Evolutionary conservation across 192 early-diverging fungal genomes (phyloP).

Genomic region (Coemansia sp.): DNA sequence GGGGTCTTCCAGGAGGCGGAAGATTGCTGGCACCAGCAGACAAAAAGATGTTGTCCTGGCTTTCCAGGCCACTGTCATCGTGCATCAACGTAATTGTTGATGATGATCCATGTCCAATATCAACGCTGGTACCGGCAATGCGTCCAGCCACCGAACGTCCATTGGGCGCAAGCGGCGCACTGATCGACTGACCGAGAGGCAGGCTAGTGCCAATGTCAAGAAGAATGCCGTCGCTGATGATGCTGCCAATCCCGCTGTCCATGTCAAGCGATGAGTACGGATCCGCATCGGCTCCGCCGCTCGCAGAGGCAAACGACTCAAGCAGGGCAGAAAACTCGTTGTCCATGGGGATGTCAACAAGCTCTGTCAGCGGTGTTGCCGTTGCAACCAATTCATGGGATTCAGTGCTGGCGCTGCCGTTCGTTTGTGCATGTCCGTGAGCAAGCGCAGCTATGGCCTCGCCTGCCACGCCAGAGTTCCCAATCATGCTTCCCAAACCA

Average conservation of each 20-base stretch:
- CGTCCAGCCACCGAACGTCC: conserved; percentile 18
- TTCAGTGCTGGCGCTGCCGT: background rate
- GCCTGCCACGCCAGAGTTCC: background rate
- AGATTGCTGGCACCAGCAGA: background rate
- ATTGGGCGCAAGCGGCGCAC: conserved; percentile 18
- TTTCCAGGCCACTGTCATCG: conserved; percentile 31
- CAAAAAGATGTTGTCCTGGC: conserved; percentile 13
- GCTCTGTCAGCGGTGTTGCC: conserved; percentile 26
- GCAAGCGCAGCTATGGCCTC: conserved; percentile 3
- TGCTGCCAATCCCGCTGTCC: conserved; percentile 19
- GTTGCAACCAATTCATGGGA: conserved; percentile 5
- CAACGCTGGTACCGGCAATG: conserved; percentile 4
- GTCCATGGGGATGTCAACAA: conserved; percentile 34
- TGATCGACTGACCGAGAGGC: conserved; percentile 13
- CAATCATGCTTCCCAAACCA: conserved; percentile 8
- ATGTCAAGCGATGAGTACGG: conserved; percentile 31
- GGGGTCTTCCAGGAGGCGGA: conserved; percentile 24
- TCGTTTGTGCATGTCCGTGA: background rate
- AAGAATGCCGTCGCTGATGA: conserved; percentile 27
- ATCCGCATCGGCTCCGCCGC: conserved; percentile 18
- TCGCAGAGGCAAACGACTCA: conserved; percentile 42
- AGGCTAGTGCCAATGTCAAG: conserved; percentile 14
- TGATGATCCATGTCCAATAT: conserved; percentile 40
- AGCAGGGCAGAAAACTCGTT: conserved; percentile 52
- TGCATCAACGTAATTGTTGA: conserved; percentile 54